Evolutionary conservation across 257 asterid species (phyloP).

Genomic region (Solanum ossicruentum): DNA sequence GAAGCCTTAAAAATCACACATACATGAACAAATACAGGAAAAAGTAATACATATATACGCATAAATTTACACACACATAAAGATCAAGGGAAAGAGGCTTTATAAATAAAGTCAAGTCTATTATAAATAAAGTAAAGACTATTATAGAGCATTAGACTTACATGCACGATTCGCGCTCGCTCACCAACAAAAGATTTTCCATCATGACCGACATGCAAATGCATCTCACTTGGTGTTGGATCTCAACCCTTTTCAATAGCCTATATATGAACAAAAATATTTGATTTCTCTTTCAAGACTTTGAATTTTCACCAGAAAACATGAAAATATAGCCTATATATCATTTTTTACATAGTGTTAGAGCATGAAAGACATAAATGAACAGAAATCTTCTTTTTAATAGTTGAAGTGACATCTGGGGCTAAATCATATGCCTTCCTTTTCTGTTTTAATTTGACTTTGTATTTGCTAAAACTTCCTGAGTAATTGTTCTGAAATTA

Average conservation of each 20-base stretch:
- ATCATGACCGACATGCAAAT: too few species aligned
- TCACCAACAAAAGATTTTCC: too few species aligned
- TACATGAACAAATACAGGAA: background rate
- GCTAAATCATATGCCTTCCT: background rate
- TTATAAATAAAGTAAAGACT: too few species aligned
- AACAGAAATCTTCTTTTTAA: background rate
- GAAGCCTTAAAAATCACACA: background rate
- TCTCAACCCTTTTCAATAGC: too few species aligned
- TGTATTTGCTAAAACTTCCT: background rate
- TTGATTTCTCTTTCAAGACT: too few species aligned
- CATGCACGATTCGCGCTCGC: too few species aligned
- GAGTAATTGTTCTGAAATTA: background rate
- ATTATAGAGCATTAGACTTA: too few species aligned
- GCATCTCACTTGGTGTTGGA: too few species aligned
- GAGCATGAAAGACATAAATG: background rate
- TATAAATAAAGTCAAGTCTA: background rate
- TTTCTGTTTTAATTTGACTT: background rate
- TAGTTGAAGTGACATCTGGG: constrained; percentile 13
- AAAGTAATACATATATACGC: background rate
- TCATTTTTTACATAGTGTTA: background rate
- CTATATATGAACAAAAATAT: too few species aligned
- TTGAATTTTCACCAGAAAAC: too few species aligned
- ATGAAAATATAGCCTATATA: too few species aligned
- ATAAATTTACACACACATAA: background rate
- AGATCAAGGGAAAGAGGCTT: background rate